Evolutionary conservation across 148 eudicot species (phyloP).

Genomic region (Rhododendron vialii): DNA sequence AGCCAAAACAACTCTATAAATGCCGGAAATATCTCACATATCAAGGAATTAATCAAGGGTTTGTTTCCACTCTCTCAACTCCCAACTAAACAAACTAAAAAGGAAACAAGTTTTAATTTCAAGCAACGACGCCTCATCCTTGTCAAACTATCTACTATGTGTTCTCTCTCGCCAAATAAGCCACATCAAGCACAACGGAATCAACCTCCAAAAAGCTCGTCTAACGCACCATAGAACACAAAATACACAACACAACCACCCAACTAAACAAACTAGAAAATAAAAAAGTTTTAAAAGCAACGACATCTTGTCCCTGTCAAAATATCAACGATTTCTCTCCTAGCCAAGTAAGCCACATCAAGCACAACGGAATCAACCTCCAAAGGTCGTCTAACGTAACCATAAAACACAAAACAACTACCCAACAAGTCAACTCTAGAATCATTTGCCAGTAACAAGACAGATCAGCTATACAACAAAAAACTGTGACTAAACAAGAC

Average conservation of each 20-base stretch:
- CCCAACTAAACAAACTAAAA: neutral
- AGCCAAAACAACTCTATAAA: too few species aligned
- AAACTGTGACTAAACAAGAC: neutral
- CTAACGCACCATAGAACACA: neutral
- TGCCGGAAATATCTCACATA: neutral
- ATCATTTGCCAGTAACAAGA: neutral
- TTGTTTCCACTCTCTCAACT: neutral
- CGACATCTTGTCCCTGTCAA: neutral
- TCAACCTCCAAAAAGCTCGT: neutral
- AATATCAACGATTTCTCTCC: neutral
- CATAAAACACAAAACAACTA: neutral
- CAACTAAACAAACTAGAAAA: neutral
- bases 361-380: neutral
- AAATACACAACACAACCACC: neutral
- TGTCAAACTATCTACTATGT: neutral
- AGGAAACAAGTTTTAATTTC: neutral
- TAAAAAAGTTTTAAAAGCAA: neutral
- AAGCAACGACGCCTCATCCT: neutral
- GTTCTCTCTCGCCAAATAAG: neutral
- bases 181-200: neutral
- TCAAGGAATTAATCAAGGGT: neutral
- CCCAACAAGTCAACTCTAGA: neutral
- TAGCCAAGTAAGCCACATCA: neutral
- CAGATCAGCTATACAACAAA: conserved; percentile 4
- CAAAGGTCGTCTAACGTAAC: neutral